phyloP scores from a whole-genome alignment of 1,284 basidiomycete genomes.

The Butyriboletus appendiculatus region DNA sequence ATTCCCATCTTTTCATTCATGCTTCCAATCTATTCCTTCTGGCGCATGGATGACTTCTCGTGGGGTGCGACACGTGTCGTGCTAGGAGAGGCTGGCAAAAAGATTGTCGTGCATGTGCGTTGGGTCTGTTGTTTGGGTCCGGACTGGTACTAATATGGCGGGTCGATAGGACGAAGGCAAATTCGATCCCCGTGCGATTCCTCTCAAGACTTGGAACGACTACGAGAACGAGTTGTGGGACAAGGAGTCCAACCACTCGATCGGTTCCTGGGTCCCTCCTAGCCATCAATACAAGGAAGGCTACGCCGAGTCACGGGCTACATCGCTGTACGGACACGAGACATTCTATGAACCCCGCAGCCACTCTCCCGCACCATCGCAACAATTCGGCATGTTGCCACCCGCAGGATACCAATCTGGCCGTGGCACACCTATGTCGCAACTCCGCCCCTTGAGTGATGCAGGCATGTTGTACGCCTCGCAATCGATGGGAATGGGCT shows the following conservation, averaged over 20 bases:
- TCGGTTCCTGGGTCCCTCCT: conserved; percentile 82
- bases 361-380: conserved; percentile 69
- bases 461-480: conserved; percentile 48
- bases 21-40: conserved; percentile 96
- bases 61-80: conserved; percentile 97
- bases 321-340: conserved; percentile 79
- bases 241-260: conserved; percentile 91
- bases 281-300: conserved; percentile 66
- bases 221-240: conserved; percentile 99
- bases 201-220: conserved; percentile 95
- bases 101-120: conserved; percentile 89
- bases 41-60: conserved; percentile 99
- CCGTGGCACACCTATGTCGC: conserved; percentile 63
- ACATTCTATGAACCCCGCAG: conserved; percentile 73
- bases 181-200: conserved; percentile 91
- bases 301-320: conserved; percentile 72
- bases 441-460: conserved; percentile 43
- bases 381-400: conserved; percentile 53
- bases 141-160: conserved; percentile 13
- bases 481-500: conserved; percentile 61
- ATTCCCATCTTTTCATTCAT: conserved; percentile 93
- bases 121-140: not conserved
- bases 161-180: conserved; percentile 86
- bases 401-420: conserved; percentile 76
- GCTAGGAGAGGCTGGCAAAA: conserved; percentile 93